phyloP scores from a whole-genome alignment of 2,329 filamentous ascomycete species.

The Diaporthe nobilis region DNA sequence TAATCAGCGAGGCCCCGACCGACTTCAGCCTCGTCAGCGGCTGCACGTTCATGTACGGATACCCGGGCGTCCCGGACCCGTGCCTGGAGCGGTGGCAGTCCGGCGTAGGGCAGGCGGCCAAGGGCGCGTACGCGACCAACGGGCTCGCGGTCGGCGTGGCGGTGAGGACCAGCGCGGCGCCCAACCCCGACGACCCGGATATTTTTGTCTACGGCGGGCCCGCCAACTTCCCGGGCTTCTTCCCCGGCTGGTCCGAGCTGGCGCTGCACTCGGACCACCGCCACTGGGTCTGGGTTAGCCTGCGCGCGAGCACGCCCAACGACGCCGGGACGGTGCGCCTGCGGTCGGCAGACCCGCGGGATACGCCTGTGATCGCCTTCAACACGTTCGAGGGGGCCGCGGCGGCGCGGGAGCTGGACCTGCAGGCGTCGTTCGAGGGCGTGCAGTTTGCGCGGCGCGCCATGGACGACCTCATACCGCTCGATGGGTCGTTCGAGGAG shows the following conservation, averaged over 20 bases:
- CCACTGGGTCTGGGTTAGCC: conserved; percentile 61
- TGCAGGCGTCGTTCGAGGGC: conserved; percentile 70
- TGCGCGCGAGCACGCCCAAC: conserved; percentile 77
- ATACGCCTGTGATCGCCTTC: conserved; percentile 74
- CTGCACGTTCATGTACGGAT: conserved; percentile 51
- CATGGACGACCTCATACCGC: conserved; percentile 36
- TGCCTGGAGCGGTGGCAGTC: conserved; percentile 49
- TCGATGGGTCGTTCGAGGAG: conserved; percentile 42
- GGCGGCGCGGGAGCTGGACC: conserved; percentile 61
- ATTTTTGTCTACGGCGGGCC: conserved; percentile 57
- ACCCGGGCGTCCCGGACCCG: conserved; percentile 46
- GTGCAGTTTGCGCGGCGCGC: conserved; percentile 62
- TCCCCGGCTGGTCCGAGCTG: conserved; percentile 53
- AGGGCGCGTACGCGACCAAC: conserved; percentile 53
- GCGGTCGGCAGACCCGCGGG: conserved; percentile 72
- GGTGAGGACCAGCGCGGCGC: conserved; percentile 47
- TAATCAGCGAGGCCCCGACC: conserved; percentile 58
- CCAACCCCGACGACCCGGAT: conserved; percentile 49
- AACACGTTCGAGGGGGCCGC: conserved; percentile 70
- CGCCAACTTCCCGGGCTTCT: conserved; percentile 57
- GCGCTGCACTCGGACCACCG: conserved; percentile 52
- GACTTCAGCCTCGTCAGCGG: conserved; percentile 54
- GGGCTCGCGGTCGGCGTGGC: conserved; percentile 51
- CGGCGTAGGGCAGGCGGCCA: conserved; percentile 41
- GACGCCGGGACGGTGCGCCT: conserved; percentile 73